Base-by-base conservation (phyloP, 176 grass and related monocot genomes). In the Zoysia japonica region DNA sequence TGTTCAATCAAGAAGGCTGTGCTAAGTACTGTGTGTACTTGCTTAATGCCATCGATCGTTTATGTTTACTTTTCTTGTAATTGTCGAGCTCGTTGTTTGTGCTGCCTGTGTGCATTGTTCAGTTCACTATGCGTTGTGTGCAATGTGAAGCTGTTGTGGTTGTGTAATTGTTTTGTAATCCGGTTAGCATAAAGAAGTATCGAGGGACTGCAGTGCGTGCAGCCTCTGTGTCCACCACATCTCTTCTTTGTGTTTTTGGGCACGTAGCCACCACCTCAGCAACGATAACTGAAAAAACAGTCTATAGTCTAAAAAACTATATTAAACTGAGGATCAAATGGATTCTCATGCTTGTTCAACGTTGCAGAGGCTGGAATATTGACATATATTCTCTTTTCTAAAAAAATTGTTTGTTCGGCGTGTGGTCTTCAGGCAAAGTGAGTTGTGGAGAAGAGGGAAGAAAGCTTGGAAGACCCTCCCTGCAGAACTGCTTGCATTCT, bases 101-200 rank as follows among this genome's bases (percentile, higher is more conserved):
- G 28, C 28, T 28, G 28, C 50, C 36, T 60, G 36, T 43, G 56
- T 46, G 6, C 41, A 44, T 44, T 56, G 59, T 64, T 52, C 70
- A 68, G 68, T 60, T 52, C 74, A 67, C n/a, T 62, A 6, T 45
- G 10, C 38, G 74, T 48, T 47, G 71, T 71, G 53, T 55, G 59
- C 36, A 61, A 57, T 71, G 53, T 55, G 59, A 36, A 61, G 49
- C 77, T 57, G 65, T 48, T 80, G 65, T 81, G 57, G 37, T 76
- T 28, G 28, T 28, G 28, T 28, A 28, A 11, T 53, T 76, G 11
- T 20, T 12, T 59, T 80, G 51, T 71, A 55, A 49, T n/a, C 39
- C 45, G n/a, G 36, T 53, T 59, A 1, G 37, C 36, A 77, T 65
- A 56, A 88, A 88, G 80, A 88, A 88, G 16, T 57, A 84, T 61